Conservation (phyloP, 345 rosid species). For the Triadica sebifera region DNA sequence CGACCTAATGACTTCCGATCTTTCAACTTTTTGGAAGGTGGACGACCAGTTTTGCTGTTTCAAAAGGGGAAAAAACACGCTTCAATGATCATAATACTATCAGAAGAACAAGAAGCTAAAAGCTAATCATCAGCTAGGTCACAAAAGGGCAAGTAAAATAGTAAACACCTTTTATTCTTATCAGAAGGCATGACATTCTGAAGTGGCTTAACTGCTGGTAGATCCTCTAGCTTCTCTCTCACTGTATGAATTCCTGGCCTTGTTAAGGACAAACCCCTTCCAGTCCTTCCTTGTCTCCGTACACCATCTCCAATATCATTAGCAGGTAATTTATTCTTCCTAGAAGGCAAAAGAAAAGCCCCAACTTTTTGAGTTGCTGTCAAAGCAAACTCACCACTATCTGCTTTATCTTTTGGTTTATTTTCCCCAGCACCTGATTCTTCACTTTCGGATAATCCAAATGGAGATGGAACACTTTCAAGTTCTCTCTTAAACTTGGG, state of each 20-base stretch:
- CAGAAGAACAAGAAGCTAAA: background rate
- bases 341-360: slow-evolving; percentile 42
- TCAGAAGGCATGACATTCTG: slow-evolving; percentile 58
- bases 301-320: slow-evolving; percentile 69
- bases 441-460: slow-evolving; percentile 76
- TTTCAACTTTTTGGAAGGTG: slow-evolving; percentile 76
- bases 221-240: slow-evolving; percentile 61
- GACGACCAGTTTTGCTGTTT: slow-evolving; percentile 83
- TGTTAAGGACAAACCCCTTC: slow-evolving; percentile 48
- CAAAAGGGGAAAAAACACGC: slow-evolving; percentile 20
- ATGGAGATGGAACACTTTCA: slow-evolving; percentile 61
- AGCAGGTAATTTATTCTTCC: slow-evolving; percentile 51
- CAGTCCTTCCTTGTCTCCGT: slow-evolving; percentile 76
- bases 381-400: slow-evolving; percentile 46
- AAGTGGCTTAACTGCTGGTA: slow-evolving; percentile 54
- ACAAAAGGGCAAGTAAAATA: background rate
- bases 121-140: slow-evolving; percentile 11
- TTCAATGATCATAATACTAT: background rate
- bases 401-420: slow-evolving; percentile 57
- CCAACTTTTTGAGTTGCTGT: slow-evolving; percentile 53
- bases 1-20: slow-evolving; percentile 66
- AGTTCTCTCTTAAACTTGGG: slow-evolving; percentile 59
- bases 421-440: slow-evolving; percentile 82
- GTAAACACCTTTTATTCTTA: slow-evolving; percentile 68
- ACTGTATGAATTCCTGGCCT: slow-evolving; percentile 52